Conservation (phyloP, 495 filamentous ascomycete genomes). For the Aspergillus cavernicola region DNA sequence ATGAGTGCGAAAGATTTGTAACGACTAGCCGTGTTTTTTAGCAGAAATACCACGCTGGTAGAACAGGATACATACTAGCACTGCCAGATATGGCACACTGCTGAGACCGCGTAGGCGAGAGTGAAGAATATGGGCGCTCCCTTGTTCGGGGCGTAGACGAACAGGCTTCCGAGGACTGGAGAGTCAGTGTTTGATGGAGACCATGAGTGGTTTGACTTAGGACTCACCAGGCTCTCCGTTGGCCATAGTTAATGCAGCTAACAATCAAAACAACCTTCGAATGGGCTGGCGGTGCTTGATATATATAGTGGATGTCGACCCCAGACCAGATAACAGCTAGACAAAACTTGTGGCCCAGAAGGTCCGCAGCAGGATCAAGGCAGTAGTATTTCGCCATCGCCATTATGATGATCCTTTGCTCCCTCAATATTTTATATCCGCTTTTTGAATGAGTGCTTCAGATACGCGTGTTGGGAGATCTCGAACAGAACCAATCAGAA, state of each 20-base stretch:
- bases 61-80: conserved; percentile 41
- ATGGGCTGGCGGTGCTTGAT: not conserved
- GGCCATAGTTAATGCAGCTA: not conserved
- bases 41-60: not conserved
- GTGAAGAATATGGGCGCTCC: conserved; percentile 56
- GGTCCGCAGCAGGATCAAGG: no score
- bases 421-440: no score
- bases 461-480: not conserved
- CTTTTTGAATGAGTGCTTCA: no score
- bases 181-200: conserved; percentile 14
- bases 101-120: conserved; percentile 49
- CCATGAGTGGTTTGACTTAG: conserved; percentile 33
- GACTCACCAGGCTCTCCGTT: not conserved
- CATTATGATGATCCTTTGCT: no score
- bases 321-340: no score
- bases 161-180: conserved; percentile 36
- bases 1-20: conserved; percentile 38
- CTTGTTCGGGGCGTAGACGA: conserved; percentile 64
- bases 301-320: not conserved
- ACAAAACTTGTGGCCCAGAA: no score
- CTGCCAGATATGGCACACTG: conserved; percentile 51
- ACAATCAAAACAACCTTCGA: not conserved
- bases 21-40: conserved; percentile 4
- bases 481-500: not conserved
- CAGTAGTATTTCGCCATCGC: no score